These are phyloP conservation scores for Zasmidium citrigriseum DNA, from an alignment of 2,329 filamentous ascomycete species.

Conservation along the genomic window DNA sequence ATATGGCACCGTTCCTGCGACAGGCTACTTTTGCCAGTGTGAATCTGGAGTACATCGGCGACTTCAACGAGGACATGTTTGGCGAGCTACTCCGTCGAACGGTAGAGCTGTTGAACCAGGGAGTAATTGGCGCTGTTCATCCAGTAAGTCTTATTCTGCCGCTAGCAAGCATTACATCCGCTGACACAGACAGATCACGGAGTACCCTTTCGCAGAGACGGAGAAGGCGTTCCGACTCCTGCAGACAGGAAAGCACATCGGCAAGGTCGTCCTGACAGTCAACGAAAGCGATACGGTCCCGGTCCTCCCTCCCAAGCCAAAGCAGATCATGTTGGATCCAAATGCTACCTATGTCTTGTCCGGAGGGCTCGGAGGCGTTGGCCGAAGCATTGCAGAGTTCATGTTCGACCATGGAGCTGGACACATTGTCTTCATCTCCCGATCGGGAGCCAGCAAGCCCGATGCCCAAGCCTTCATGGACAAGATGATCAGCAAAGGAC, in stretches of 20 bases:
- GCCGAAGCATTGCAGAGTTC: constrained; percentile 1
- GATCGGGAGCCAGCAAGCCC: not conserved
- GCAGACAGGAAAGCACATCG: constrained; percentile 17
- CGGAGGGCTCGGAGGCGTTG: constrained; percentile 7
- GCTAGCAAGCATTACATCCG: no score
- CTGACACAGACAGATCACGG: no score
- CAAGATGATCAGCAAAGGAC: not conserved
- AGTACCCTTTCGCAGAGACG: constrained; percentile 12
- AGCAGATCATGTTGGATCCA: not conserved
- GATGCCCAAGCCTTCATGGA: not conserved
- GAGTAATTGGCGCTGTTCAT: no score
- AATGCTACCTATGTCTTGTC: constrained; percentile 9
- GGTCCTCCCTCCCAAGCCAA: constrained; percentile 3
- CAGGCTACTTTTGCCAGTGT: not conserved
- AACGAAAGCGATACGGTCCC: constrained; percentile 4
- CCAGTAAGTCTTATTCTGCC: no score
- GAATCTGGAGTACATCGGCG: no score
- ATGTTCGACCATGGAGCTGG: constrained; percentile 1
- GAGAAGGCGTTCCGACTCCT: constrained; percentile 19
- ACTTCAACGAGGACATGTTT: not conserved
- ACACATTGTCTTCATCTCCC: constrained; percentile 1
- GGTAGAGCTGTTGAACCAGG: not conserved
- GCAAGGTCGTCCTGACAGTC: constrained; percentile 13
- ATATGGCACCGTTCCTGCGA: constrained; percentile 7
- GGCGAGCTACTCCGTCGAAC: not conserved